Evolutionary conservation across 192 early-diverging fungal genomes (phyloP).

Genomic region (Lunasporangiospora selenospora): DNA sequence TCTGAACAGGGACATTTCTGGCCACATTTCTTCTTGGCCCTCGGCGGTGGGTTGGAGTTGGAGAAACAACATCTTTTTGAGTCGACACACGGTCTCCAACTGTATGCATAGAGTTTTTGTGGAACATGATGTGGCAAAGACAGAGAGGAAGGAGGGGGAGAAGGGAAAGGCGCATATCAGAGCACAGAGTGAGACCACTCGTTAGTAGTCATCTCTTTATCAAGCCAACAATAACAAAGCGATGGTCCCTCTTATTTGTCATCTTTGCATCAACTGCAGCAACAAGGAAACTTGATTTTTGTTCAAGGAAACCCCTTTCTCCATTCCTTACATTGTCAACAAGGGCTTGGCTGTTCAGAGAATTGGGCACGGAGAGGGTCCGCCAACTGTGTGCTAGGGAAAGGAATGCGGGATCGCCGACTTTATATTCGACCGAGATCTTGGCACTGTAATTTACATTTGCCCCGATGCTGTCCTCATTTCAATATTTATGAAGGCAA

Average conservation of each 20-base stretch:
- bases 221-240: not conserved
- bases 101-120: not conserved
- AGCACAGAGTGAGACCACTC: not conserved
- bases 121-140: not conserved
- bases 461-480: slow-evolving; percentile 17
- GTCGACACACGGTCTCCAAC: slow-evolving; percentile 38
- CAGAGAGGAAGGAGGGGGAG: not conserved
- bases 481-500: not conserved
- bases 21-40: slow-evolving; percentile 26
- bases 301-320: too few relatives aligned
- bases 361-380: slow-evolving; percentile 1
- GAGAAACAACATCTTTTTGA: slow-evolving; percentile 35
- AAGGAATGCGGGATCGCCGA: slow-evolving; percentile 25
- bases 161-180: not conserved
- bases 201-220: not conserved
- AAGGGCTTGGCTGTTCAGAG: slow-evolving; percentile 4
- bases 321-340: slow-evolving; percentile 40
- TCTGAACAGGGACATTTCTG: slow-evolving; percentile 20
- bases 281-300: too few relatives aligned
- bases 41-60: slow-evolving; percentile 21
- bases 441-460: slow-evolving; percentile 40
- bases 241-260: too few relatives aligned
- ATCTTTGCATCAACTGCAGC: too few relatives aligned
- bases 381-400: slow-evolving; percentile 31
- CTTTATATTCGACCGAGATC: slow-evolving; percentile 33